Evolutionary conservation across 2,329 filamentous ascomycete genomes (phyloP), one percentile per base, ranked within the genome.

Genomic region (Monilinia laxa): DNA sequence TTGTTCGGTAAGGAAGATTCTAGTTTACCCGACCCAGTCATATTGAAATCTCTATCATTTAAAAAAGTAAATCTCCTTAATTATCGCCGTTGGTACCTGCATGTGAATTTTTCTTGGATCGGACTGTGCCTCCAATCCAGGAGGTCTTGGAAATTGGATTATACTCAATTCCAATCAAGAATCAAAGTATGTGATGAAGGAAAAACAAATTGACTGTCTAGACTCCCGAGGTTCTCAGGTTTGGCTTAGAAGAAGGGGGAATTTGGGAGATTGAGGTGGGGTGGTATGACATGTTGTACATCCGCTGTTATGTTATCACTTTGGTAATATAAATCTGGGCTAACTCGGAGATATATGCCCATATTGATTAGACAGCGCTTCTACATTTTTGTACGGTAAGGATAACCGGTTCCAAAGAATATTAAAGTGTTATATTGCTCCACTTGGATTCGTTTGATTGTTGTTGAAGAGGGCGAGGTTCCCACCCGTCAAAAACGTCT

Each of bases 141-240:
- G 47, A 10, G 16, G 14, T 25, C 38, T 40, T 65, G 45, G 63
- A 52, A 45, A 59, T 65, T 65, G 45, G 28, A 65, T 59, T 25
- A 42, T 35, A 35, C 31, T 9, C 31, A 35, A 35, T 35, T 35
- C 31, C 31, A 25, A n/a, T 20, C n/a, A 40, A n/a, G 12, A 38
- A n/a, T 10, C 28, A 31, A 54, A 18, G n/a, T 54, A 9, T 23
- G 18, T 58, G n/a, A 51, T 51, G 40, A 42, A 31, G 40, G 25
- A 14, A 45, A 45, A 40, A 54, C 47, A n/a, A n/a, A 25, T 65
- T 38, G 45, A 35, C 18, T 49, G n/a, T 58, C 42, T 49, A 51
- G 62, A 58, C 28, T 16, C 18, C 42, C 10, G 58, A 42, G 20
- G 35, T 57, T 65, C 51, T 38, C n/a, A 28, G 23, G 42, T 40